These are phyloP conservation scores for Noccaea caerulescens DNA, from an alignment of 345 rosid genomes.

Conservation along the genomic window DNA sequence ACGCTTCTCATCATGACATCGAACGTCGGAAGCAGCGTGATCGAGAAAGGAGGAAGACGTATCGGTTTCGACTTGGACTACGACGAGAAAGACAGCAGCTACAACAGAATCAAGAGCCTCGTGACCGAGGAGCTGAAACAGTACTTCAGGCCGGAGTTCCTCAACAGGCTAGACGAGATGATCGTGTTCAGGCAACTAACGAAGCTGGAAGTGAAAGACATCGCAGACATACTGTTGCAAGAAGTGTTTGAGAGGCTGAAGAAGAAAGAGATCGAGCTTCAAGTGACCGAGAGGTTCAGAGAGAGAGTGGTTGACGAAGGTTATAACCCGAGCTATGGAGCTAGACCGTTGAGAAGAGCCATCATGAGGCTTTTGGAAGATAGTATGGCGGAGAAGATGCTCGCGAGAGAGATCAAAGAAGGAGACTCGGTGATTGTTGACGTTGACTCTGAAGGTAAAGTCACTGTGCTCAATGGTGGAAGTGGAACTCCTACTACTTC, in stretches of 20 bases:
- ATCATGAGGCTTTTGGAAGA: slow-evolving; percentile 61
- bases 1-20: slow-evolving; percentile 68
- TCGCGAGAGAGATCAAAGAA: slow-evolving; percentile 53
- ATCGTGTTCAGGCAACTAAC: slow-evolving; percentile 60
- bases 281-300: slow-evolving; percentile 54
- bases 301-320: slow-evolving; percentile 62
- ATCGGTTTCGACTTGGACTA: slow-evolving; percentile 88
- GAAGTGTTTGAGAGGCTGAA: slow-evolving; percentile 53
- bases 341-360: slow-evolving; percentile 69
- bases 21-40: slow-evolving; percentile 54
- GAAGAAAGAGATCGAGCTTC: slow-evolving; percentile 54
- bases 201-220: slow-evolving; percentile 53
- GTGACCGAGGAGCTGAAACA: slow-evolving; percentile 55
- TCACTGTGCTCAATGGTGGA: slow-evolving; percentile 71
- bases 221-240: slow-evolving; percentile 57
- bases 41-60: slow-evolving; percentile 62
- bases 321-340: slow-evolving; percentile 59
- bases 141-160: slow-evolving; percentile 68
- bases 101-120: slow-evolving; percentile 68
- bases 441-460: slow-evolving; percentile 54
- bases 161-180: slow-evolving; percentile 67
- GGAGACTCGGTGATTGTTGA: slow-evolving; percentile 58
- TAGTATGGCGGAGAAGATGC: slow-evolving; percentile 59
- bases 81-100: slow-evolving; percentile 95
- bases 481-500: slow-evolving; percentile 69